These are phyloP conservation scores for Colletotrichum graminicola DNA, from an alignment of 2,329 filamentous ascomycete species.

Conservation along the genomic window DNA sequence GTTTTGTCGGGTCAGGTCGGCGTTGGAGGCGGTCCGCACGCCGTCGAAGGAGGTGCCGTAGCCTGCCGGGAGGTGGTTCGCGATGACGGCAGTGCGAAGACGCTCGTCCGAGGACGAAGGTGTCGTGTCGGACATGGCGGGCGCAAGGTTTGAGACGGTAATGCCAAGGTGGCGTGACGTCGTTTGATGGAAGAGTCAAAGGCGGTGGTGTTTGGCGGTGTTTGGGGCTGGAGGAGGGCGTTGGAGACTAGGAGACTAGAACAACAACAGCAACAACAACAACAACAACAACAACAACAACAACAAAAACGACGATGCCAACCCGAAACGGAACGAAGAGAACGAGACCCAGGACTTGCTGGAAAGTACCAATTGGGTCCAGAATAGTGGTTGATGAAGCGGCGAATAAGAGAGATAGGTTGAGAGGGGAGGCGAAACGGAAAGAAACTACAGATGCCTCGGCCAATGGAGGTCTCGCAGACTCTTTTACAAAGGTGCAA, in stretches of 20 bases:
- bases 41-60: slow-evolving; percentile 43
- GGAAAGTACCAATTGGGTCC: slow-evolving; percentile 8
- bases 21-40: slow-evolving; percentile 37
- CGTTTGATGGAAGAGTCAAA: neutral
- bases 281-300: neutral
- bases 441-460: slow-evolving; percentile 11
- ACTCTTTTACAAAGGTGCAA: neutral
- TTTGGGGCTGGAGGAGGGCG: neutral
- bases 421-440: neutral
- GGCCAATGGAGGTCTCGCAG: neutral
- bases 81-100: slow-evolving; percentile 37
- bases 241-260: neutral
- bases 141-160: neutral
- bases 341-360: neutral
- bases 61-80: slow-evolving; percentile 41
- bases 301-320: neutral
- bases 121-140: slow-evolving; percentile 35
- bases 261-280: neutral
- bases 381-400: neutral
- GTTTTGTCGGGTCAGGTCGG: slow-evolving; percentile 29
- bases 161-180: neutral
- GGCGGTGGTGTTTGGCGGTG: neutral
- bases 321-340: neutral
- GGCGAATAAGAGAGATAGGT: neutral
- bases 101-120: slow-evolving; percentile 35